These are phyloP conservation scores for Microascus cirrosus DNA, from an alignment of 2,329 filamentous ascomycete species.

Conservation along the genomic window DNA sequence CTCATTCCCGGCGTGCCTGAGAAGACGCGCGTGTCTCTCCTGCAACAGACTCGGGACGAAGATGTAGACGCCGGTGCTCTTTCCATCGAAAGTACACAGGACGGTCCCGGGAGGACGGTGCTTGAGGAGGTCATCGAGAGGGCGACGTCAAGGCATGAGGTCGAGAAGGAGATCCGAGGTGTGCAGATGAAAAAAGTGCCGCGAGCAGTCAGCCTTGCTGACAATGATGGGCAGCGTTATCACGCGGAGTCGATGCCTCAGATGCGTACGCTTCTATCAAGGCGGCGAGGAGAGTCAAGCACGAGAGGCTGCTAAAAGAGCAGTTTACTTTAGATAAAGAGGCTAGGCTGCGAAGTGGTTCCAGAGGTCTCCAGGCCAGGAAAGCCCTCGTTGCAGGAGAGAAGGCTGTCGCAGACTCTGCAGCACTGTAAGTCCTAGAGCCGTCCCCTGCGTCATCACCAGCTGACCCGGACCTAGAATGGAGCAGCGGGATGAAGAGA, in stretches of 20 bases:
- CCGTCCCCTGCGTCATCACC: neutral
- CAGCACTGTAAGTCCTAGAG: conserved; percentile 28
- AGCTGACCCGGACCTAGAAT: conserved; percentile 16
- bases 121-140: conserved; percentile 58
- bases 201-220: conserved; percentile 5
- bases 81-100: conserved; percentile 12
- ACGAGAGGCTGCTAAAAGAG: conserved; percentile 49
- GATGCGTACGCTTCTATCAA: conserved; percentile 48
- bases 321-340: conserved; percentile 64
- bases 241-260: conserved; percentile 43
- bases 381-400: conserved; percentile 63
- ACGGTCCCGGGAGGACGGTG: conserved; percentile 27
- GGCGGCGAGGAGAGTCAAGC: conserved; percentile 49
- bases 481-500: conserved; percentile 41
- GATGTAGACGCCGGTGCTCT: conserved; percentile 12
- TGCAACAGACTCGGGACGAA: conserved; percentile 50
- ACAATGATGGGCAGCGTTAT: conserved; percentile 28
- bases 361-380: conserved; percentile 62
- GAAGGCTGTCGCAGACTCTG: conserved; percentile 49
- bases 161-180: conserved; percentile 52
- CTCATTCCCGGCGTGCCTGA: conserved; percentile 67
- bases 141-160: conserved; percentile 41
- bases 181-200: neutral
- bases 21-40: conserved; percentile 50
- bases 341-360: conserved; percentile 62